Conservation (phyloP, 179 eudicot species). For the Spinacia oleracea region DNA sequence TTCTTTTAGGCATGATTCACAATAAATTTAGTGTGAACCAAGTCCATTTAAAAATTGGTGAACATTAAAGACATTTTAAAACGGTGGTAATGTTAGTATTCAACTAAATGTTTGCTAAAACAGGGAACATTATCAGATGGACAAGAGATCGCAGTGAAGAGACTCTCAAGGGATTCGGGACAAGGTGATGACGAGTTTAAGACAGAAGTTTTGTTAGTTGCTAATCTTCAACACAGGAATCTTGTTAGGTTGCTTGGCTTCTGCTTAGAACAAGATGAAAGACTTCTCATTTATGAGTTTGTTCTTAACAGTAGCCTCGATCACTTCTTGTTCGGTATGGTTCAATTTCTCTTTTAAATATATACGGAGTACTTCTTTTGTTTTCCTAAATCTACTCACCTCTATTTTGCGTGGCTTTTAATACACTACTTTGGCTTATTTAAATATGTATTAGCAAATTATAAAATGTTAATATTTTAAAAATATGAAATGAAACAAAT, state of each 20-base stretch:
- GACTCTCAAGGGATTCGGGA: conserved; percentile 18
- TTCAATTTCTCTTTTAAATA: background rate
- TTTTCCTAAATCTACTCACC: too few relatives aligned
- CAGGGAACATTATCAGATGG: conserved; percentile 34
- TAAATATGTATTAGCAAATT: too few relatives aligned
- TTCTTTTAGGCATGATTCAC: too few relatives aligned
- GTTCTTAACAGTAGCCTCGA: conserved; percentile 44
- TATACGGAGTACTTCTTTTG: background rate
- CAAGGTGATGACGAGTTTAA: conserved; percentile 34
- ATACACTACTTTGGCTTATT: too few relatives aligned
- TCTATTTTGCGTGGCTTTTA: too few relatives aligned
- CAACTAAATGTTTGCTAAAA: background rate
- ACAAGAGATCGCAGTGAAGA: conserved; percentile 48
- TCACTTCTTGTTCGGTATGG: conserved; percentile 25
- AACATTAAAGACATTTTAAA: too few relatives aligned
- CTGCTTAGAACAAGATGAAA: conserved; percentile 29
- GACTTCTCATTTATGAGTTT: conserved; percentile 42
- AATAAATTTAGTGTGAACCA: too few relatives aligned
- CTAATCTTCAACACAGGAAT: conserved; percentile 27
- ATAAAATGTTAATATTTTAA: too few relatives aligned
- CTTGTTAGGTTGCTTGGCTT: conserved; percentile 22
- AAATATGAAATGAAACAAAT: too few relatives aligned
- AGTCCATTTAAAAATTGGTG: too few relatives aligned
- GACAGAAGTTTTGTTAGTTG: conserved; percentile 29
- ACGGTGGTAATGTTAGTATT: too few relatives aligned